Conservation (phyloP, 2,329 filamentous ascomycete genomes). For the Cytospora chrysosperma region DNA sequence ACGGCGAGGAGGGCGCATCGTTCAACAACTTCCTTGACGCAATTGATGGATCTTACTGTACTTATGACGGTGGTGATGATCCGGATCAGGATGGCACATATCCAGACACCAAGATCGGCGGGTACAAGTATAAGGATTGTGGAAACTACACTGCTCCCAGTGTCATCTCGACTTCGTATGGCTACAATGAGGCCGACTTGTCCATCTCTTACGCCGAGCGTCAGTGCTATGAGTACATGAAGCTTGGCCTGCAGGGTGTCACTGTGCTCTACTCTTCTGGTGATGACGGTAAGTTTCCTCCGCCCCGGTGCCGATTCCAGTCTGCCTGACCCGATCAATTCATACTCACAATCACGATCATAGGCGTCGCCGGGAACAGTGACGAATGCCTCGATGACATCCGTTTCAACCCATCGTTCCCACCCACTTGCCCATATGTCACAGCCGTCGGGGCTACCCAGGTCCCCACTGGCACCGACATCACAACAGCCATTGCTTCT, state of each 20-base stretch:
- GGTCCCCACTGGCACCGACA: conserved; percentile 20
- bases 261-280: conserved; percentile 39
- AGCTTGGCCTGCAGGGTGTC: conserved; percentile 40
- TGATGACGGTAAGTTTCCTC: conserved; percentile 27
- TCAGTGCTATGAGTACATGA: conserved; percentile 40
- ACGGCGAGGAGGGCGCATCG: conserved; percentile 23
- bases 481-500: conserved; percentile 13
- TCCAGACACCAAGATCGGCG: conserved; percentile 41
- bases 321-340: neutral
- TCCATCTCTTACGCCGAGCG: conserved; percentile 45
- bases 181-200: conserved; percentile 45
- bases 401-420: conserved; percentile 42
- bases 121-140: conserved; percentile 40
- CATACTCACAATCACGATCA: neutral
- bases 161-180: conserved; percentile 48
- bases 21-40: conserved; percentile 47
- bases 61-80: conserved; percentile 34
- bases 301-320: too few relatives aligned
- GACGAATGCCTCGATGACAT: conserved; percentile 35
- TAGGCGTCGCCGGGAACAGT: conserved; percentile 36
- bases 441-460: conserved; percentile 40
- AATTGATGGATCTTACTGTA: conserved; percentile 48
- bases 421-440: conserved; percentile 47
- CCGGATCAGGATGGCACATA: conserved; percentile 43
- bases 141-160: conserved; percentile 42